These are phyloP conservation scores for Penicillium ochrochloron DNA, from an alignment of 495 filamentous ascomycete genomes.

Conservation along the genomic window DNA sequence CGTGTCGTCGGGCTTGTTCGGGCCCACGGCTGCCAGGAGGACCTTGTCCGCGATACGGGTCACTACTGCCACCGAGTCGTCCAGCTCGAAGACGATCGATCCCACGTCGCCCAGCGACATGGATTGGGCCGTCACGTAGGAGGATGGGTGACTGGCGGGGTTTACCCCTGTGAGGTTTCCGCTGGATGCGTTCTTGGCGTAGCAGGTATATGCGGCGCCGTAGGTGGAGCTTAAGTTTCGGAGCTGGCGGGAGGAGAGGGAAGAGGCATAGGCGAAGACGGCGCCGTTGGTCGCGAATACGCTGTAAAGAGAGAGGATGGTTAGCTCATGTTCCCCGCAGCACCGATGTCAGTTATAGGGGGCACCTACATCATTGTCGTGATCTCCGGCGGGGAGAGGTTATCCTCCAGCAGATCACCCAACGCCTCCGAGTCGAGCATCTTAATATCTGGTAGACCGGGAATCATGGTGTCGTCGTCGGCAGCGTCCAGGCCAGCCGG, in stretches of 20 bases:
- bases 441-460: slow-evolving; percentile 53
- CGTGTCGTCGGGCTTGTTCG: slow-evolving; percentile 36
- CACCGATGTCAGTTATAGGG: neutral
- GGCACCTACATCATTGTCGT: slow-evolving; percentile 49
- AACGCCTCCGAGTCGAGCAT: slow-evolving; percentile 55
- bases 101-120: slow-evolving; percentile 55
- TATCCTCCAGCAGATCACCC: slow-evolving; percentile 52
- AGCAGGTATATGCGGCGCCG: slow-evolving; percentile 54
- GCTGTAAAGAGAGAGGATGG: slow-evolving; percentile 19
- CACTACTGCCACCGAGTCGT: slow-evolving; percentile 51
- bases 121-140: slow-evolving; percentile 53
- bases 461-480: slow-evolving; percentile 47
- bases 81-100: slow-evolving; percentile 55
- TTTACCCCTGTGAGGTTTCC: slow-evolving; percentile 55
- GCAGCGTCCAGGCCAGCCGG: slow-evolving; percentile 14
- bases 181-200: slow-evolving; percentile 50
- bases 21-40: slow-evolving; percentile 50
- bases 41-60: slow-evolving; percentile 53
- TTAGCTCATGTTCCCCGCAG: neutral
- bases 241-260: slow-evolving; percentile 47
- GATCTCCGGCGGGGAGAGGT: slow-evolving; percentile 53
- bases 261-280: slow-evolving; percentile 51
- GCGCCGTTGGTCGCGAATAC: slow-evolving; percentile 53
- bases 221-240: slow-evolving; percentile 54
- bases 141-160: slow-evolving; percentile 52